Percentiles rank a stretch among this genome's conserved stretches.
These are phyloP conservation scores for Saccharomycopsis sp. DNA, from an alignment of 805 yeast species.

Conservation along the genomic window DNA sequence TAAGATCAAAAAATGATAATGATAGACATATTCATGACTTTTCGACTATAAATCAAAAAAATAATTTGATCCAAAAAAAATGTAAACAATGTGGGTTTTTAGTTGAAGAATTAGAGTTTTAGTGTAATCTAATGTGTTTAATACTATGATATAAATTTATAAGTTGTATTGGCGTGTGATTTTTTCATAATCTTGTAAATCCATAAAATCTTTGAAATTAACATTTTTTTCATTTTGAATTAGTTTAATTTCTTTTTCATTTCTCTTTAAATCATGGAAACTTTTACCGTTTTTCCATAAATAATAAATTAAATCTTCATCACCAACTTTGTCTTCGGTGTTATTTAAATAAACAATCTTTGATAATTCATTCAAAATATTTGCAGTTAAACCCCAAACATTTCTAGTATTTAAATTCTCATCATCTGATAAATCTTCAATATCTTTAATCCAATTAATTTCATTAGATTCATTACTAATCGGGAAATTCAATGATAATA, in stretches of 20 bases:
- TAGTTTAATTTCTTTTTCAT: conserved; percentile 34
- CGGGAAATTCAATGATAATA: conserved; percentile 54
- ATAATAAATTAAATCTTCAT: conserved; percentile 45
- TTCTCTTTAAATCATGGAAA: conserved; percentile 31
- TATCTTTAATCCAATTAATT: conserved; percentile 50
- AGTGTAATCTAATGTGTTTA: no score
- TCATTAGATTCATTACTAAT: conserved; percentile 39
- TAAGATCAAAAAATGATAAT: conserved; percentile 44
- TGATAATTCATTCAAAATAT: conserved; percentile 64
- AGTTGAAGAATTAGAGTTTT: conserved; percentile 43
- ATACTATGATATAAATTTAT: no score
- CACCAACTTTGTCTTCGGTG: conserved; percentile 30
- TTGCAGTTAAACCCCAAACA: conserved; percentile 79
- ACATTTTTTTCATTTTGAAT: conserved; percentile 30
- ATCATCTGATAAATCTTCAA: conserved; percentile 50
- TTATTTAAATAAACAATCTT: conserved; percentile 37
- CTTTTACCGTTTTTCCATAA: conserved; percentile 35
- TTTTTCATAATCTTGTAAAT: no score
- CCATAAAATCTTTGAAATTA: conserved; percentile 36
- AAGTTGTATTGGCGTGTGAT: no score
- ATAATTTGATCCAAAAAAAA: conserved; percentile 39
- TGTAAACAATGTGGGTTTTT: conserved; percentile 80
- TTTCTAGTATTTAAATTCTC: conserved; percentile 41
- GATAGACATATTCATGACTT: conserved; percentile 68
- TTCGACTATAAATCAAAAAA: conserved; percentile 44